phyloP scores from a whole-genome alignment of 2,329 filamentous ascomycete species.

The Calonectria montana region DNA sequence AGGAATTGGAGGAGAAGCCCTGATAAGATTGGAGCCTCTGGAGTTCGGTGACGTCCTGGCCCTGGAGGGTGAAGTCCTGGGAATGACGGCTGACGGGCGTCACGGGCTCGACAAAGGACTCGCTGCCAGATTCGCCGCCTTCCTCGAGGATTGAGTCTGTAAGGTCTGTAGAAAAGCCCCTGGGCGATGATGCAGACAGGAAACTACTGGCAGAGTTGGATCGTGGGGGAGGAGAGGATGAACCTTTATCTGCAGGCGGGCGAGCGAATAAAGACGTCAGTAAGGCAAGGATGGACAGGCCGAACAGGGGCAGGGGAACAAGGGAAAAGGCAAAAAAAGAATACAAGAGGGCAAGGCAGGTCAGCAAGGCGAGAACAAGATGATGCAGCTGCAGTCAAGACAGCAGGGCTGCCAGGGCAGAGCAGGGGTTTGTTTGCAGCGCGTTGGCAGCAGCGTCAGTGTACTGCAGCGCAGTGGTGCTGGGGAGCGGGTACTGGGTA shows the following conservation, averaged over 20 bases:
- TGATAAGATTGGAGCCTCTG: conserved; percentile 41
- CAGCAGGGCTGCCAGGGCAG: conserved; percentile 10
- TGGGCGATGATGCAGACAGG: conserved; percentile 54
- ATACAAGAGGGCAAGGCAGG: conserved; percentile 20
- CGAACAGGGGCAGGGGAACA: conserved; percentile 6
- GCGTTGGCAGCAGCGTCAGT: neutral
- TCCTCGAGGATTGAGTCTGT: conserved; percentile 65
- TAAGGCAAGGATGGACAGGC: conserved; percentile 38
- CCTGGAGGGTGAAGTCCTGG: conserved; percentile 62
- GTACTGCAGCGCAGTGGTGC: neutral
- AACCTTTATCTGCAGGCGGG: conserved; percentile 40
- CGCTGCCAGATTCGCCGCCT: conserved; percentile 70
- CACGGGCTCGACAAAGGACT: conserved; percentile 69
- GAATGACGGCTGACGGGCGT: conserved; percentile 70
- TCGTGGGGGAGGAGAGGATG: conserved; percentile 34
- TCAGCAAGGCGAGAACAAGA: conserved; percentile 10
- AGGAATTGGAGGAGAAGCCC: conserved; percentile 33
- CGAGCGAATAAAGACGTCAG: conserved; percentile 39
- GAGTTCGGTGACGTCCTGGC: conserved; percentile 51
- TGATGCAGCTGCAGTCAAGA: neutral
- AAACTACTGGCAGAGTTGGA: conserved; percentile 40
- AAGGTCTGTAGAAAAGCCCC: conserved; percentile 62
- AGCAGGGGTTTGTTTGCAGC: conserved; percentile 1
- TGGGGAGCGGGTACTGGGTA: neutral
- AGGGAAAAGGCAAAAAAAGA: neutral